Base-by-base conservation (phyloP, 805 yeast genomes). In the Nakazawaea anatomiae region DNA sequence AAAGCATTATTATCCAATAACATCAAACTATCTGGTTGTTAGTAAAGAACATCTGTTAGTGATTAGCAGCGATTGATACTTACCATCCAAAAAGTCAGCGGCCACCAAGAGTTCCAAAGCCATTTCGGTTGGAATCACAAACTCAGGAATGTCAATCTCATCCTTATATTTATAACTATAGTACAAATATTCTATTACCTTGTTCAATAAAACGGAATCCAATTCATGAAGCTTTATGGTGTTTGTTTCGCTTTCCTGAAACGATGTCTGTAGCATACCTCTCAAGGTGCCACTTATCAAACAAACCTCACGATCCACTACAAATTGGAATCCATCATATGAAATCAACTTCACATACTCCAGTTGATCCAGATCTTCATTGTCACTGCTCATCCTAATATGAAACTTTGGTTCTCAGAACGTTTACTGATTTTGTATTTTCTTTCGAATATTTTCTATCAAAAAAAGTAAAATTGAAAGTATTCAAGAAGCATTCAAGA, bases 21-120 rank as follows among this genome's bases (percentile, higher is more conserved):
- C 12, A 18, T 18, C 36, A 34, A 10, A 34, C 36, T 34, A 34
- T 9, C 9, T 10, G 12, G 9, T 12, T 10, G 45, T 29, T 45
- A 27, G 47, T 18, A 34, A 14, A 11, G 14, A 12, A 30, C 8
- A 14, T 32, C 36, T 12, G 2, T 12, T 10, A 10, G 12, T 34
- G 12, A 34, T 34, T 11, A 11, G 5, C 11, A 27, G 38, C 7
- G 18, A 31, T 6, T 30, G 29, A 8, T 18, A 47, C 53, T 42
- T 32, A 51, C 50, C 83, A 58, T 88, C 92, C 58, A 89, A 69
- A 63, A 80, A 92, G 63, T 94, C 99, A 1, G 98, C 96, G 29
- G 96, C 96, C 38, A 94, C 92, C 43, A 94, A 68, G 57, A 92
- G 70, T 63, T 94, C 98, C 54, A 92, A 71, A 0, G 98, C 96